phyloP scores from a whole-genome alignment of 1,284 basidiomycete species.

The Trametes sp. region DNA sequence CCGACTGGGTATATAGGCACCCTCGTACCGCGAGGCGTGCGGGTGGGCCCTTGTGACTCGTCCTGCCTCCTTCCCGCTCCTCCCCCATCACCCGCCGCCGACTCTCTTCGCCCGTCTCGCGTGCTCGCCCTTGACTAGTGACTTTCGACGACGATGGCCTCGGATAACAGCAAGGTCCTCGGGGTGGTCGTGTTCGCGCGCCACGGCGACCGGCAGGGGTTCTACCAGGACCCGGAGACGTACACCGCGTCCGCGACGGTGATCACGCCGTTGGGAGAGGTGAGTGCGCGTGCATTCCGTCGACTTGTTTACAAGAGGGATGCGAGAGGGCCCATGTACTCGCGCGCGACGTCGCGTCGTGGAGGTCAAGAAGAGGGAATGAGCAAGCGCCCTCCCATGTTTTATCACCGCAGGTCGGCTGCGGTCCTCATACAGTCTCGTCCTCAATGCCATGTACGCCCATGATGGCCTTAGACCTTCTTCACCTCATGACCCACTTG shows the following conservation, averaged over 20 bases:
- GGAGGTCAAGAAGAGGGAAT: not conserved
- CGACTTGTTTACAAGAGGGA: not conserved
- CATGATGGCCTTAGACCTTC: too few relatives aligned
- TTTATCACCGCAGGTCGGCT: too few relatives aligned
- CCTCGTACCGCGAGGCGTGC: not conserved
- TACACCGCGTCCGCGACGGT: constrained; percentile 54
- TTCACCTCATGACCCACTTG: not conserved
- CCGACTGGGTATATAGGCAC: not conserved
- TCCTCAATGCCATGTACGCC: too few relatives aligned
- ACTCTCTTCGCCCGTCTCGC: not conserved
- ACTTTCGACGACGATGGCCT: constrained; percentile 20
- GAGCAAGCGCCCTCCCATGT: not conserved
- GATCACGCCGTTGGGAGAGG: constrained; percentile 59
- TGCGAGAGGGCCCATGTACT: too few relatives aligned
- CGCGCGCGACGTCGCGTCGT: not conserved
- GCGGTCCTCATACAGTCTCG: too few relatives aligned
- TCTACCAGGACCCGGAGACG: constrained; percentile 49
- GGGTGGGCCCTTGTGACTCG: not conserved
- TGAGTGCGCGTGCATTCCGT: constrained; percentile 27
- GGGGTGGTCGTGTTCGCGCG: constrained; percentile 57
- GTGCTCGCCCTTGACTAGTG: not conserved
- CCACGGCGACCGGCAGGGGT: constrained; percentile 58
- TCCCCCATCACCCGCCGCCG: not conserved
- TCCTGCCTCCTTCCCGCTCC: not conserved
- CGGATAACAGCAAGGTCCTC: constrained; percentile 41